Evolutionary conservation across 2,329 filamentous ascomycete species (phyloP), one percentile per base, ranked within the genome.

Genomic region (Xylaria sp.): DNA sequence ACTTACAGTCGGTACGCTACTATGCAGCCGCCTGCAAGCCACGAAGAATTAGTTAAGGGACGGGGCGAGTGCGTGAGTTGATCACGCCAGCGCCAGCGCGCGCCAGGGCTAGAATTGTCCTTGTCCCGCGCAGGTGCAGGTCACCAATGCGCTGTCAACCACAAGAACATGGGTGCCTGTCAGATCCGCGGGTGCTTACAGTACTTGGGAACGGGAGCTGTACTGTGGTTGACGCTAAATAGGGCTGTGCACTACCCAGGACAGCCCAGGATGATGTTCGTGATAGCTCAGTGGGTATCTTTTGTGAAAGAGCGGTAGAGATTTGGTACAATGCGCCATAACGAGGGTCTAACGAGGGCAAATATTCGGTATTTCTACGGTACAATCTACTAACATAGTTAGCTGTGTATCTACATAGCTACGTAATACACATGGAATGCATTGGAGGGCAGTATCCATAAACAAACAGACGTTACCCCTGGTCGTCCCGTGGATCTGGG

Each of bases 21-120:
- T 55, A 65, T 66, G 70, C 66, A 60, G 52, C 53, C 63, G 59
- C 63, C 45, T 63, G 55, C 61, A 68, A 65, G 61, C 61, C 61
- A 68, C 60, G 38, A 67, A 59, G 31, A 56, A 68, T 54, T 28
- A 66, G 58, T 49, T 47, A 52, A 14, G 28, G 9, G 9, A 31
- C 28, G 28, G 28, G 28, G 28, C 28, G 9, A 31, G 9, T 49
- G 46, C 64, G 57, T 47, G n/a, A n/a, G n/a, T n/a, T n/a, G 46
- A 61, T 63, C 57, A 60, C 49, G 55, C 55, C 49, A 60, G 57
- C 55, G 60, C 55, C 49, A 60, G 57, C 55, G 60, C 56, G 57
- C 55, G 60, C 55, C 49, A 60, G 57, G 60, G 60, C 56, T 66
- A 43, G 52, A 46, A 60, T 58, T 53, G 40, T 60, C 42, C 55